Percentiles rank a stretch among this genome's conserved stretches.
Conservation (phyloP, 2,329 filamentous ascomycete species). For the Aspergillus sergii region DNA sequence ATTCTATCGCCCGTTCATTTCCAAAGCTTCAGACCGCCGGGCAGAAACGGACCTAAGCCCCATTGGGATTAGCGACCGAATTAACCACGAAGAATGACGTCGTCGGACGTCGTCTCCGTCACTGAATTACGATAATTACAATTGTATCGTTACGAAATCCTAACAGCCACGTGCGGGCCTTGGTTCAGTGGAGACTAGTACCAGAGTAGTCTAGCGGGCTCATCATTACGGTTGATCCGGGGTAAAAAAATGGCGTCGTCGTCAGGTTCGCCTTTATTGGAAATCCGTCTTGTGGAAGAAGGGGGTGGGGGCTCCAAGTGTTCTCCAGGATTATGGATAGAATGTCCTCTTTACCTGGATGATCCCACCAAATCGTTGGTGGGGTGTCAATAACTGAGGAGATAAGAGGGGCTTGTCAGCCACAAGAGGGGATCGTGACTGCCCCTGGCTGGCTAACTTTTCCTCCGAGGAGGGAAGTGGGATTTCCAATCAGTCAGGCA, state of each 20-base stretch:
- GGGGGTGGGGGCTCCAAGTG: background rate
- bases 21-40: constrained; percentile 9
- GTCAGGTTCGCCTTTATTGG: background rate
- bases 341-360: background rate
- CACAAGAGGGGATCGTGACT: constrained; percentile 14
- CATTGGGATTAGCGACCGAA: background rate
- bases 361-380: background rate
- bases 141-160: background rate
- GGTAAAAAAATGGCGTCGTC: constrained; percentile 13
- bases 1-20: background rate
- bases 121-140: constrained; percentile 3
- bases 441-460: background rate
- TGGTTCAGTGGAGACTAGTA: constrained; percentile 14
- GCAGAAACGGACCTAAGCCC: constrained; percentile 1
- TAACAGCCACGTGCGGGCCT: constrained; percentile 22
- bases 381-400: constrained; percentile 1
- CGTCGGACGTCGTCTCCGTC: background rate
- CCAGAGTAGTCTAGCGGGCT: constrained; percentile 15
- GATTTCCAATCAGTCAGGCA: background rate
- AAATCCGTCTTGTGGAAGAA: background rate
- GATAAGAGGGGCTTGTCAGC: constrained; percentile 9
- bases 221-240: constrained; percentile 20
- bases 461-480: background rate
- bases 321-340: background rate
- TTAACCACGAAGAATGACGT: constrained; percentile 4